Base-by-base conservation (phyloP, 192 early-diverging fungal genomes). In the Lobosporangium transversale region DNA sequence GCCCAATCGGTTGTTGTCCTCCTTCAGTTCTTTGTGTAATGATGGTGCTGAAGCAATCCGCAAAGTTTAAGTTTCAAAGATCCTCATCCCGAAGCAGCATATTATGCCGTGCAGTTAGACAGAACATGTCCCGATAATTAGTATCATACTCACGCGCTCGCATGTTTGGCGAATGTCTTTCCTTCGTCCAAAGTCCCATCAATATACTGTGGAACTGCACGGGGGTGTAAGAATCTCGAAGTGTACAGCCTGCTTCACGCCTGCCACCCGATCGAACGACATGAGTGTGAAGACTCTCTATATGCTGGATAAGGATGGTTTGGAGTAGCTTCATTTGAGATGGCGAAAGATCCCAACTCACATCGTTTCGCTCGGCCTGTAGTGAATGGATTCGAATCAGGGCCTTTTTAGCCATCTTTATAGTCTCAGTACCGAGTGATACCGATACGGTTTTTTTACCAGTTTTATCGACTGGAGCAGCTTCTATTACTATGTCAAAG, bases 51-150 rank as follows among this genome's bases (percentile, higher is more conserved):
- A 66, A 56, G 31, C 53, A 55, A 12, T 66, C 53, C 2, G 63
- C 55, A 43, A 49, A 47, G 30, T 56, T 66, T 9, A 66, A 20
- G 23, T 56, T n/a, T 4, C 62, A 24, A 27, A 65, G 62, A 14
- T 65, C 62, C 40, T 65, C 51, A 20, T 54, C 50, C 0, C 62
- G 61, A 26, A 62, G 49, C 26, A 62, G 20, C 49, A 62, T 62
- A 9, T 62, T 50, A 17, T 62, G 61, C 1, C 61, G 61, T 17
- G 27, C 32, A 11, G 49, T 21, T 12, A 62, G 35, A 20, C 48
- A 62, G 49, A 62, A 62, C 32, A 52, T 6, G 32, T 62, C 49
- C 14, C 61, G 48, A 45, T 52, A 52, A 36, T 53, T 50, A 14
- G 40, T 18, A 49, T 26, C 61, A 31, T 33, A 35, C 15, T 62